Conservation (phyloP, 2,329 filamentous ascomycete genomes). For the Clonostachys rosea region DNA sequence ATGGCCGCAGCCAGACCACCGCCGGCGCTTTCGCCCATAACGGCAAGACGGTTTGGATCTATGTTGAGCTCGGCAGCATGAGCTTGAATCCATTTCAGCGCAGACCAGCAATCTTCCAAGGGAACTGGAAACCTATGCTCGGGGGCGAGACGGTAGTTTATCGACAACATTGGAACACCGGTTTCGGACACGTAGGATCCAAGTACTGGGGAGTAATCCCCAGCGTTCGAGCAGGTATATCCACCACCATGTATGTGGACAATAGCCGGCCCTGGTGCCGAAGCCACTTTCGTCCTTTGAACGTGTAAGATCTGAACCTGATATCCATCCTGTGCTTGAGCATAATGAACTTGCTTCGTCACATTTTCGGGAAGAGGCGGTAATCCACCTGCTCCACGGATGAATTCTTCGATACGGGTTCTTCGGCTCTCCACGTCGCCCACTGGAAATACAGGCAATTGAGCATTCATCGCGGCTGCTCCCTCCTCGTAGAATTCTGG, state of each 20-base stretch:
- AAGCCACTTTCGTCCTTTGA: too few relatives aligned
- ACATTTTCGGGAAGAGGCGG: too few relatives aligned
- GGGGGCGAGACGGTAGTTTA: slow-evolving; percentile 17
- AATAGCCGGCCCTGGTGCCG: slow-evolving; percentile 5
- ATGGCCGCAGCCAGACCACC: slow-evolving; percentile 31
- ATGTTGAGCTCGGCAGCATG: slow-evolving; percentile 30
- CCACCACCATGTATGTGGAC: slow-evolving; percentile 14
- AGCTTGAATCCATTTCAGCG: slow-evolving; percentile 24
- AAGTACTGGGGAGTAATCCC: slow-evolving; percentile 9
- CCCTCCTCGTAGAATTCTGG: too few relatives aligned
- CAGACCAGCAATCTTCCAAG: slow-evolving; percentile 16
- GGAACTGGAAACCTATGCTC: slow-evolving; percentile 11
- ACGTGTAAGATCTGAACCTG: too few relatives aligned
- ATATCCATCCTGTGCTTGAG: too few relatives aligned
- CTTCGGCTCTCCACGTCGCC: too few relatives aligned
- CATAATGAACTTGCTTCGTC: too few relatives aligned
- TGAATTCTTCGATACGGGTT: too few relatives aligned
- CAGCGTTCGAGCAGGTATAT: slow-evolving; percentile 11
- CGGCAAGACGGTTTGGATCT: slow-evolving; percentile 28
- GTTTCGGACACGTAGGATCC: slow-evolving; percentile 8
- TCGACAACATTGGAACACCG: slow-evolving; percentile 11
- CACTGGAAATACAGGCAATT: too few relatives aligned
- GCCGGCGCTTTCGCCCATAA: slow-evolving; percentile 37
- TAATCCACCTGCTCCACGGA: too few relatives aligned
- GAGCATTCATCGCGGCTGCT: too few relatives aligned